A percentile compares a stretch with the other conserved stretches of the same genome.
Conservation (phyloP, 805 yeast species). For the Ogataea minuta region DNA sequence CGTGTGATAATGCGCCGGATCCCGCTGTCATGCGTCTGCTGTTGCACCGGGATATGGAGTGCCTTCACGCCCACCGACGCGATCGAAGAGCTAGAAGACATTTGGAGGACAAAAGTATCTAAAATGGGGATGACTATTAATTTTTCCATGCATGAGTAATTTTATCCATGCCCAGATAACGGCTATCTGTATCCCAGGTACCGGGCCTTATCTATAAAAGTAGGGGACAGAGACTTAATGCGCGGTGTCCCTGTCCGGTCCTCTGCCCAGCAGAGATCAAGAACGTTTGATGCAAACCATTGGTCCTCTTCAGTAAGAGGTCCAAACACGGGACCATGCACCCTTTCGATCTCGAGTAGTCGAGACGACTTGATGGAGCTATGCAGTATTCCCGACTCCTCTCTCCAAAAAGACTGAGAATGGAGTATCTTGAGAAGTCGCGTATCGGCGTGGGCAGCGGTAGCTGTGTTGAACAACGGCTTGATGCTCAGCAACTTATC, state of each 20-base stretch:
- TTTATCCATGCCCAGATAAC: no score
- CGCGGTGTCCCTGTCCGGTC: no score
- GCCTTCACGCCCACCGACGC: background rate
- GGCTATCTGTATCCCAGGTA: no score
- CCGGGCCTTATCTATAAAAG: no score
- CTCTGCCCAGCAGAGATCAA: no score
- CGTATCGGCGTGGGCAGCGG: background rate
- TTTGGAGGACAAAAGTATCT: background rate
- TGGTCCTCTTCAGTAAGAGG: background rate
- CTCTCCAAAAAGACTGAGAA: constrained; percentile 1
- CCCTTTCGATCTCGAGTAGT: background rate
- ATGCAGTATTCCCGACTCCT: background rate
- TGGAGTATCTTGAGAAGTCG: constrained; percentile 1
- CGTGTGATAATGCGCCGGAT: constrained; percentile 16
- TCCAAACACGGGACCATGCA: background rate
- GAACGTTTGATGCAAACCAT: background rate
- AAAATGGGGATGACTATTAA: no score
- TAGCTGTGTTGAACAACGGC: constrained; percentile 6
- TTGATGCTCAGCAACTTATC: constrained; percentile 4
- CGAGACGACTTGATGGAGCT: constrained; percentile 2
- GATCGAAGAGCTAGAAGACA: background rate
- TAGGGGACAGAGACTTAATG: no score
- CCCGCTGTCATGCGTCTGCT: background rate
- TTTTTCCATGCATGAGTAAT: no score
- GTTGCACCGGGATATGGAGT: background rate